phyloP scores from a whole-genome alignment of 176 grass and related monocot genomes.

The Saccharum spontaneum region DNA sequence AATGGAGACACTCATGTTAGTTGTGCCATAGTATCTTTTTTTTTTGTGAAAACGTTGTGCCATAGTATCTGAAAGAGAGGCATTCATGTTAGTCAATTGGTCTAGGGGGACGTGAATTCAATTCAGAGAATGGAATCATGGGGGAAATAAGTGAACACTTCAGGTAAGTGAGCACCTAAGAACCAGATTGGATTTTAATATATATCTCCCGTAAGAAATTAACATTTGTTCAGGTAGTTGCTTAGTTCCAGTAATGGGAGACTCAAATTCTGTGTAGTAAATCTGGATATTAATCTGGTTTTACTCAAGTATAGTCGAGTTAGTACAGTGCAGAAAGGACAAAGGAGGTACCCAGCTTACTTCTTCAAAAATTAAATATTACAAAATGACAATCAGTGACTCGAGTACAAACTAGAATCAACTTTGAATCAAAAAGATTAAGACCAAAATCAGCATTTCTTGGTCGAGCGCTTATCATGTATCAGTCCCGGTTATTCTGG shows the following conservation, averaged over 20 bases:
- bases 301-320: not conserved
- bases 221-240: not conserved
- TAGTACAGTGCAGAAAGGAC: not conserved
- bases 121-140: not conserved
- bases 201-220: not conserved
- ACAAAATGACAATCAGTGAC: not conserved
- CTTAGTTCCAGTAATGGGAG: not conserved
- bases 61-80: not conserved
- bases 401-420: not conserved
- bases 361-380: not conserved
- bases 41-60: too few relatives aligned
- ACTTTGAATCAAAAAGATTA: not conserved
- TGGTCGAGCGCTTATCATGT: not conserved
- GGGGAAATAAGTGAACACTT: not conserved
- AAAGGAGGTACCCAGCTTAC: not conserved
- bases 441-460: not conserved
- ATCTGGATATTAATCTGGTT: not conserved
- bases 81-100: not conserved
- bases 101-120: not conserved
- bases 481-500: not conserved
- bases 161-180: too few relatives aligned
- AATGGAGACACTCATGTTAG: not conserved
- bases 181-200: not conserved
- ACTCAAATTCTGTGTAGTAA: not conserved
- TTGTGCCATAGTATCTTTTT: too few relatives aligned